Conservation (phyloP, 495 filamentous ascomycete genomes). For the Durotheca rogersii region DNA sequence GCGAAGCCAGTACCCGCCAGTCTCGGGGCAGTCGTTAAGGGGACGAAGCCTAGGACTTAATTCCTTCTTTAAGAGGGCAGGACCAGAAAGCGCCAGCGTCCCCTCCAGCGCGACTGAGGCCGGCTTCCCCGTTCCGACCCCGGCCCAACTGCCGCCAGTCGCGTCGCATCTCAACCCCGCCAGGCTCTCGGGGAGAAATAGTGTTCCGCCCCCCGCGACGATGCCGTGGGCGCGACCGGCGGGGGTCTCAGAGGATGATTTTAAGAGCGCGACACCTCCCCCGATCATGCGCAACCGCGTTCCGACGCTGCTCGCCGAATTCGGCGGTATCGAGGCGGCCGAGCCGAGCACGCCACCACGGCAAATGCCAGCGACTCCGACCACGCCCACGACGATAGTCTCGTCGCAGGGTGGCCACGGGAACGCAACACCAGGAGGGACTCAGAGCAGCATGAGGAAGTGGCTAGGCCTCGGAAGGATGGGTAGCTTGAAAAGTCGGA, state of each 20-base stretch:
- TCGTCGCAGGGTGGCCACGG: slow-evolving; percentile 1
- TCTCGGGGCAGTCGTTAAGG: slow-evolving; percentile 39
- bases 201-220: slow-evolving; percentile 28
- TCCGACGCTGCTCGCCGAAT: slow-evolving; percentile 16
- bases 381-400: slow-evolving; percentile 14
- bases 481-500: slow-evolving; percentile 37
- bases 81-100: slow-evolving; percentile 28
- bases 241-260: slow-evolving; percentile 29
- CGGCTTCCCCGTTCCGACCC: slow-evolving; percentile 32
- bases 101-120: slow-evolving; percentile 40
- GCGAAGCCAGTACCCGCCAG: slow-evolving; percentile 49
- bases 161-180: slow-evolving; percentile 2
- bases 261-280: slow-evolving; percentile 46
- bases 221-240: slow-evolving; percentile 29
- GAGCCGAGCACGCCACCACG: slow-evolving; percentile 3
- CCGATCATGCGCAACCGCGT: slow-evolving; percentile 46
- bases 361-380: slow-evolving; percentile 6
- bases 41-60: slow-evolving; percentile 38
- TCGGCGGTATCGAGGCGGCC: slow-evolving; percentile 24
- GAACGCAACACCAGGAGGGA: slow-evolving; percentile 5
- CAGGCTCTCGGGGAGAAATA: slow-evolving; percentile 23
- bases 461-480: slow-evolving; percentile 43
- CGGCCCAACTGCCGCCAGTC: slow-evolving; percentile 14
- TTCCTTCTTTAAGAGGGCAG: slow-evolving; percentile 41
- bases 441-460: slow-evolving; percentile 35